Evolutionary conservation across 2,329 filamentous ascomycete genomes (phyloP), one percentile per base, ranked within the genome.

Genomic region (Aspergillus pseudoviridinutans): DNA sequence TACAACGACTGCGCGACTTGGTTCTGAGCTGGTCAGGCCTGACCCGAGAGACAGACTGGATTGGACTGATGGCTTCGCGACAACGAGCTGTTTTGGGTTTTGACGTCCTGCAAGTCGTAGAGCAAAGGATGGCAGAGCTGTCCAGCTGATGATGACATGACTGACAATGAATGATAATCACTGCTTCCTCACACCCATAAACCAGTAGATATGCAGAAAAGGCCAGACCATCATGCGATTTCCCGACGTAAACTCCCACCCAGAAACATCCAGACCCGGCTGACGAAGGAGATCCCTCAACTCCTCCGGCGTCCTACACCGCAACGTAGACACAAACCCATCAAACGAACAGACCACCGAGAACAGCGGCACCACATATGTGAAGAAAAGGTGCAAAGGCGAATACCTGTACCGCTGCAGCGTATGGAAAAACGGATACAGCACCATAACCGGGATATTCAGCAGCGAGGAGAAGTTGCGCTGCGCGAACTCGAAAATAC

Each of bases 261-360:
- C 57, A 9, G 28, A 49, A 3, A 61, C 28, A 25, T 64, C 57
- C 9, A 58, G 42, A 2, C 52, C 59, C 3, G 56, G 49, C 42
- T 55, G 54, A 10, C 80, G 78, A 61, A 91, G 71, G 63, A 92
- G 69, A 0, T 68, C 68, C 68, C 86, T 76, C 4, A 90, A 82
- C 72, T 92, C 89, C 14, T 82, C 79, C 0, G 86, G 80, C 3
- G 84, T 89, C 55, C 89, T 80, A 6, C 87, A 89, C 47, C 89
- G 78, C 63, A 91, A 68, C 42, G 83, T 83, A 9, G 86, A 90
- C 50, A 91, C 80, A 57, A 84, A 76, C 2, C 89, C 89, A 71
- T 92, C 89, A 65, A 88, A 87, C 0, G 85, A 80, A 20, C 90
- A 74, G 8, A 89, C 83, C 58, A 88, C 82, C 0, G 89, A 88